phyloP scores from a whole-genome alignment of 768 basidiomycete genomes.

The Mycena floridula region DNA sequence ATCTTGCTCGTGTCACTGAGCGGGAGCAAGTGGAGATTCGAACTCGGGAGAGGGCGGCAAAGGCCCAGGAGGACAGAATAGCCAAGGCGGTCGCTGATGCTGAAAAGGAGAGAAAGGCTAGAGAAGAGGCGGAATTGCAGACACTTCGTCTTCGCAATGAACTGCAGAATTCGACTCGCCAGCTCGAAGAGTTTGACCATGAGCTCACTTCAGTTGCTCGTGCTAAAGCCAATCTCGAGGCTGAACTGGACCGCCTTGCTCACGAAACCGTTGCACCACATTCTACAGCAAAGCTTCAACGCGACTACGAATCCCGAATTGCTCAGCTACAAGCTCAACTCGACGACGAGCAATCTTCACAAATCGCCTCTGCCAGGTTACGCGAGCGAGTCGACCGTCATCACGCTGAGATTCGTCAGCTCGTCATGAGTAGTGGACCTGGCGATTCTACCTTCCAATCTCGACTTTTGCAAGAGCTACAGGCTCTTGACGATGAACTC shows the following conservation, averaged over 20 bases:
- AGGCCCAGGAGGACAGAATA: conserved; percentile 56
- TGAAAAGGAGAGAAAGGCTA: conserved; percentile 61
- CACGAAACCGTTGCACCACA: conserved; percentile 49
- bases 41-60: conserved; percentile 61
- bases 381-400: conserved; percentile 60
- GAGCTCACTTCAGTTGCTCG: conserved; percentile 47
- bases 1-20: conserved; percentile 69
- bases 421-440: conserved; percentile 51
- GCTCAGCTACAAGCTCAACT: conserved; percentile 56
- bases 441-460: conserved; percentile 58
- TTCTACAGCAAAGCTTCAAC: conserved; percentile 54
- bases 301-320: conserved; percentile 59
- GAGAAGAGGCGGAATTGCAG: conserved; percentile 61
- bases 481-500: conserved; percentile 52
- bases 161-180: conserved; percentile 46
- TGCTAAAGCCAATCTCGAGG: conserved; percentile 61
- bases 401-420: conserved; percentile 65
- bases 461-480: conserved; percentile 56
- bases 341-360: conserved; percentile 47
- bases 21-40: conserved; percentile 59
- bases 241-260: conserved; percentile 59
- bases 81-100: conserved; percentile 49
- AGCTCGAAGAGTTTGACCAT: conserved; percentile 49
- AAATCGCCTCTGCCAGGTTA: conserved; percentile 45
- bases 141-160: conserved; percentile 56